These are phyloP conservation scores for Metarhizium album DNA, from an alignment of 2,329 filamentous ascomycete genomes.

Conservation along the genomic window DNA sequence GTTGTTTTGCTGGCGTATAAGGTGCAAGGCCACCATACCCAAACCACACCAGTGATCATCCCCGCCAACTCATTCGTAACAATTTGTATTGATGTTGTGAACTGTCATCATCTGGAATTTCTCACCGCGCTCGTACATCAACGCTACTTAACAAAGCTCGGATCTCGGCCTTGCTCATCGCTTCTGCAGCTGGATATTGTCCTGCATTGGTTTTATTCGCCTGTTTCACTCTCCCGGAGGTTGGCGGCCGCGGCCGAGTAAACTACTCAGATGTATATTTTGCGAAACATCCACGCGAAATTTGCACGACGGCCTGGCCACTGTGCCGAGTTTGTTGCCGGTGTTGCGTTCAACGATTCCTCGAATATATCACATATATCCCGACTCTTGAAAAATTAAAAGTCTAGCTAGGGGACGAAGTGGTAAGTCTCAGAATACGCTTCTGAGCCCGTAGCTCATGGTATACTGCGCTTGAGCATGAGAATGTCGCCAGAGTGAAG, in stretches of 20 bases:
- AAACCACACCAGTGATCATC: background rate
- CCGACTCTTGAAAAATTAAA: too few relatives aligned
- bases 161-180: too few relatives aligned
- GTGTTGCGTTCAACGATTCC: background rate
- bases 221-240: background rate
- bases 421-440: too few relatives aligned
- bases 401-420: too few relatives aligned
- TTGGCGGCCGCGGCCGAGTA: background rate
- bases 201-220: too few relatives aligned
- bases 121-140: background rate
- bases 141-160: too few relatives aligned
- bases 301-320: constrained; percentile 1
- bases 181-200: too few relatives aligned
- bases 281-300: constrained; percentile 4
- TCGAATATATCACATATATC: too few relatives aligned
- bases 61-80: background rate
- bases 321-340: background rate
- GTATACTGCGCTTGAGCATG: too few relatives aligned
- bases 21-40: background rate
- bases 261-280: background rate
- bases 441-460: too few relatives aligned
- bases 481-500: too few relatives aligned
- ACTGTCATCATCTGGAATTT: background rate
- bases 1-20: background rate
- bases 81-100: background rate